Percentiles rank a stretch among this genome's conserved stretches.
Conservation (phyloP, 176 grass and related monocot species). For the Cenchrus purpureus region DNA sequence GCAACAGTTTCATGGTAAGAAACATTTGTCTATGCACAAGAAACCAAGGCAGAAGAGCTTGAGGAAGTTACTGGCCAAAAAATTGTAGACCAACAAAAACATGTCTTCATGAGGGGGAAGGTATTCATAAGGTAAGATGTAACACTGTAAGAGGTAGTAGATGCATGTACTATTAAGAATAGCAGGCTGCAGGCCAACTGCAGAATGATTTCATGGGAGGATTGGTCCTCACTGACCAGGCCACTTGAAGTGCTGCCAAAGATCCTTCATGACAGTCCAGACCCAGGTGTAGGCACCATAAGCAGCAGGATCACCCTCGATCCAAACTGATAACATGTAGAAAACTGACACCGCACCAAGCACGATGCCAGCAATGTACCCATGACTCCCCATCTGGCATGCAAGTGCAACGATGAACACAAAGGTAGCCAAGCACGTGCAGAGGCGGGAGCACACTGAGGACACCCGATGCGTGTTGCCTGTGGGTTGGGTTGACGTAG, state of each 20-base stretch:
- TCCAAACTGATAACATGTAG: background rate
- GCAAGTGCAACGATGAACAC: background rate
- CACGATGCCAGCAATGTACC: background rate
- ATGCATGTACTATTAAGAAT: background rate
- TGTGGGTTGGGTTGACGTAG: background rate
- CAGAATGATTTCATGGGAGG: background rate
- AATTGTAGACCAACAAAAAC: background rate
- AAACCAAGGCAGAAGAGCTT: background rate
- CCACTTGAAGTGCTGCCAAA: background rate
- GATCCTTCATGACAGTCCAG: background rate
- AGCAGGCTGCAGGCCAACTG: background rate
- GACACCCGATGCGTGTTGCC: background rate
- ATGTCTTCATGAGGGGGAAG: background rate
- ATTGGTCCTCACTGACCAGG: background rate
- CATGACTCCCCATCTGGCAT: background rate
- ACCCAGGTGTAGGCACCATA: background rate
- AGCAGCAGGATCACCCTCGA: background rate
- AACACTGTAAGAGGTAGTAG: background rate
- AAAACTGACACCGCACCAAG: background rate
- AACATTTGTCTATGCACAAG: background rate
- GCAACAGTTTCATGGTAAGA: background rate
- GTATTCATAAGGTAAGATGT: background rate
- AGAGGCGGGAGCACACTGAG: background rate
- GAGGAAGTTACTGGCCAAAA: background rate
- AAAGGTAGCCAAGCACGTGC: background rate